Evolutionary conservation across 1,284 basidiomycete genomes (phyloP), one percentile per base, ranked within the genome.

Genomic region (Fomitopsis betulina): DNA sequence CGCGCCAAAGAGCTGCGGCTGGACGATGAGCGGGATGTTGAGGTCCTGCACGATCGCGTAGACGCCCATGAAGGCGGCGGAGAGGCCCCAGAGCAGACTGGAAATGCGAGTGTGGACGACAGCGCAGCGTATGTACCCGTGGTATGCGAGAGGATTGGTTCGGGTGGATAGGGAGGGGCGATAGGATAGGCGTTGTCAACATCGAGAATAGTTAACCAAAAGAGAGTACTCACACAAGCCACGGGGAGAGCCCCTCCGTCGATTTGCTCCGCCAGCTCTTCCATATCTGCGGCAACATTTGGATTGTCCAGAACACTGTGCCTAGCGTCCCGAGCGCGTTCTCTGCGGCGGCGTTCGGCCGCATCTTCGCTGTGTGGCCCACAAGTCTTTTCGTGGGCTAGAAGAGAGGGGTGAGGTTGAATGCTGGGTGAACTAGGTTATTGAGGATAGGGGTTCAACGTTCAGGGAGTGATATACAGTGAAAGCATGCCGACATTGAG

Each of bases 281-380:
- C 80, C 83, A 84, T n/a, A 87, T 80, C 67, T 93, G 91, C 12
- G 91, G 91, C 12, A 92, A 69, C 30, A 93, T 76, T 68, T 91
- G 86, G 2, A 80, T 74, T 0, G 81, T 83, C 87, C 87, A 89
- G 55, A 80, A 82, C 15, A 89, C 71, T 0, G 86, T 82, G 9
- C 86, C 86, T 30, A 54, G 27, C 27, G 53, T 54, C 30, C 53
- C 53, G 39, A 54, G 53, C 17, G 30, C 53, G 32, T 54, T 54
- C 39, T 54, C 53, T 27, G 53, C 53, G 7, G 30, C 53, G 2
- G 53, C 25, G 27, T 54, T 45, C 39, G 53, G 15, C 8, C 17
- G 40, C 53, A 54, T 54, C 35, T 15, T 37, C 35, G 32, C 21
- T 19, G 13, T n/a, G 50, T n/a, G 19, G 17, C 39, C n/a, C 21